Percentiles rank a stretch among this genome's conserved stretches.
These are phyloP conservation scores for Aspergillus thermomutatus DNA, from an alignment of 2,329 filamentous ascomycete genomes.

Conservation along the genomic window DNA sequence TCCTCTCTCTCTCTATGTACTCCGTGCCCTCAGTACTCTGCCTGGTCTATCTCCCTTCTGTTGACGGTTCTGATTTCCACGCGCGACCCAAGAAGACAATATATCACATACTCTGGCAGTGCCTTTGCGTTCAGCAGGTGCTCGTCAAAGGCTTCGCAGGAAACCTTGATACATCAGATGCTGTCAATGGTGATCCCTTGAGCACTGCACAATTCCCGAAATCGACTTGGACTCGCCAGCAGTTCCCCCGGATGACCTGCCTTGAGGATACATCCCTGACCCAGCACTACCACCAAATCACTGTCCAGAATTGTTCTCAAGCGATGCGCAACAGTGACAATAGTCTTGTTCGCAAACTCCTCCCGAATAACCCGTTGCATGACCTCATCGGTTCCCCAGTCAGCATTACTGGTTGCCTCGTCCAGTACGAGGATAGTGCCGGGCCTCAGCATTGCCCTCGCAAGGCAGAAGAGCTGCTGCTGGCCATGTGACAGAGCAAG, in stretches of 20 bases:
- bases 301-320: not conserved
- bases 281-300: not conserved
- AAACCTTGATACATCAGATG: not conserved
- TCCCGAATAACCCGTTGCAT: not conserved
- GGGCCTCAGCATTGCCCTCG: slow-evolving; percentile 49
- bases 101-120: no score
- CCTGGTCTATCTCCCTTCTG: no score
- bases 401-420: slow-evolving; percentile 20
- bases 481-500: slow-evolving; percentile 49
- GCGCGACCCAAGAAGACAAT: no score
- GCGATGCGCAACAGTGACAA: not conserved
- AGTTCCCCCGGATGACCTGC: not conserved
- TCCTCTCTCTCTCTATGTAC: no score
- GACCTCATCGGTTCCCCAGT: not conserved
- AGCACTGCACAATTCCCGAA: not conserved
- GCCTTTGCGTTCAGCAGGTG: no score
- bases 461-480: slow-evolving; percentile 58
- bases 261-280: not conserved
- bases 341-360: not conserved
- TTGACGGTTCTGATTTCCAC: no score
- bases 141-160: no score
- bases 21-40: no score
- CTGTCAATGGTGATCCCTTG: not conserved
- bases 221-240: not conserved
- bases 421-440: slow-evolving; percentile 24